A percentile compares a stretch with the other conserved stretches of the same genome.
Evolutionary conservation across 768 basidiomycete species (phyloP).

Genomic region (Hypholoma fasciculare): DNA sequence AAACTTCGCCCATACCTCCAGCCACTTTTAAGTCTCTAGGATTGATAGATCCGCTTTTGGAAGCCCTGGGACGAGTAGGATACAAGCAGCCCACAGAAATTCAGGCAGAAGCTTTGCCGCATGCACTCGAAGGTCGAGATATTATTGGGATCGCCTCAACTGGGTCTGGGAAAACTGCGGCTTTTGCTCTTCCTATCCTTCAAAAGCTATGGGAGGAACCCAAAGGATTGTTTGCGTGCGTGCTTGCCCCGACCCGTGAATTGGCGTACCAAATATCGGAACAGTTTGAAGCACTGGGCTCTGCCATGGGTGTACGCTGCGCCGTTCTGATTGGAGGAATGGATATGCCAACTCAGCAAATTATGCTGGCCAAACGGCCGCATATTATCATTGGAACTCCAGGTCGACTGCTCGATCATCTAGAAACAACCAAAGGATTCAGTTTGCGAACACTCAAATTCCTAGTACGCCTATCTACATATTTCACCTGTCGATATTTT

Average conservation of each 20-base stretch:
- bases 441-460: slow-evolving; percentile 84
- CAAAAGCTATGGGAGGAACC: slow-evolving; percentile 98
- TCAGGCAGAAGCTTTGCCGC: slow-evolving; percentile 81
- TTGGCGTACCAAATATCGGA: slow-evolving; percentile 98
- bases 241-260: slow-evolving; percentile 97
- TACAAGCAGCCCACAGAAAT: slow-evolving; percentile 91
- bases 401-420: slow-evolving; percentile 88
- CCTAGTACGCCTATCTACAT: slow-evolving; percentile 53
- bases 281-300: slow-evolving; percentile 90
- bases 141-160: slow-evolving; percentile 99
- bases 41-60: slow-evolving; percentile 85
- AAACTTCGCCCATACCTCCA: slow-evolving; percentile 23
- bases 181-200: slow-evolving; percentile 93
- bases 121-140: slow-evolving; percentile 88
- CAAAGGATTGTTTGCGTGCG: slow-evolving; percentile 88
- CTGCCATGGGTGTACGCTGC: slow-evolving; percentile 90
- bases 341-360: slow-evolving; percentile 87
- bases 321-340: slow-evolving; percentile 94
- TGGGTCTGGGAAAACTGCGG: slow-evolving; percentile 97
- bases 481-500: not conserved
- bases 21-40: slow-evolving; percentile 81
- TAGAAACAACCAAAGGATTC: slow-evolving; percentile 98
- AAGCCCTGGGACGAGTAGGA: slow-evolving; percentile 78
- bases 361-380: slow-evolving; percentile 90
- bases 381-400: slow-evolving; percentile 97